These are phyloP conservation scores for Ichthyophthirius multifiliis DNA, from an alignment of 169 alveolate genomes.

Conservation along the genomic window DNA sequence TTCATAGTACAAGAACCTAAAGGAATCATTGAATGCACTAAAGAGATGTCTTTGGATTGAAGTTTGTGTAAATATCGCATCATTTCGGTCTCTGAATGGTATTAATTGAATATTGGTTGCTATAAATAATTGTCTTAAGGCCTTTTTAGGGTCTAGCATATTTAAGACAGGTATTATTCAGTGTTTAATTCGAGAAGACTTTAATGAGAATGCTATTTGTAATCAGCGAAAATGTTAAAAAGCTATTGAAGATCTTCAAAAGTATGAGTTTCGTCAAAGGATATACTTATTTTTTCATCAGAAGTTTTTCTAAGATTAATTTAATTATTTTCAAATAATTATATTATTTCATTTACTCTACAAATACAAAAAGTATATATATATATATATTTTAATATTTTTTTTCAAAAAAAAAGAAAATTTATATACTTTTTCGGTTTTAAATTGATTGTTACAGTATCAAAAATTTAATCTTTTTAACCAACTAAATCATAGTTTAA, in stretches of 20 bases:
- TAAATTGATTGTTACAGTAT: no score
- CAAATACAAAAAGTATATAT: no score
- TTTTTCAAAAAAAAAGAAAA: no score
- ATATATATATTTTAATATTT: no score
- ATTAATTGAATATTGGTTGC: slow-evolving; percentile 66
- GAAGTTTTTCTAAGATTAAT: slow-evolving; percentile 53
- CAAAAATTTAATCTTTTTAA: no score
- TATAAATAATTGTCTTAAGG: slow-evolving; percentile 17
- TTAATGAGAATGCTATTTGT: slow-evolving; percentile 6
- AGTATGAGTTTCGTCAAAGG: slow-evolving; percentile 74
- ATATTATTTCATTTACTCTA: neutral
- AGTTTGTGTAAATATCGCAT: slow-evolving; percentile 79
- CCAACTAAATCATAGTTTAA: neutral
- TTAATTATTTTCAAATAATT: neutral
- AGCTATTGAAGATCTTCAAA: slow-evolving; percentile 60
- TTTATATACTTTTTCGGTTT: no score
- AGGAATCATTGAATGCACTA: slow-evolving; percentile 82
- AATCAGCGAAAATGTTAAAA: slow-evolving; percentile 12
- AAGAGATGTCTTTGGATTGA: slow-evolving; percentile 73
- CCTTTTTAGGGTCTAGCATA: neutral
- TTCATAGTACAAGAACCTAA: slow-evolving; percentile 91
- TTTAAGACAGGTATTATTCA: neutral
- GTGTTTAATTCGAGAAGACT: neutral
- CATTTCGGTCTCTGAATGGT: slow-evolving; percentile 73
- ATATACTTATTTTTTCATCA: slow-evolving; percentile 3